A percentile compares a stretch with the other conserved stretches of the same genome.
These are phyloP conservation scores for Paracamarosporium sp. DNA, from an alignment of 2,329 filamentous ascomycete species.

Conservation along the genomic window DNA sequence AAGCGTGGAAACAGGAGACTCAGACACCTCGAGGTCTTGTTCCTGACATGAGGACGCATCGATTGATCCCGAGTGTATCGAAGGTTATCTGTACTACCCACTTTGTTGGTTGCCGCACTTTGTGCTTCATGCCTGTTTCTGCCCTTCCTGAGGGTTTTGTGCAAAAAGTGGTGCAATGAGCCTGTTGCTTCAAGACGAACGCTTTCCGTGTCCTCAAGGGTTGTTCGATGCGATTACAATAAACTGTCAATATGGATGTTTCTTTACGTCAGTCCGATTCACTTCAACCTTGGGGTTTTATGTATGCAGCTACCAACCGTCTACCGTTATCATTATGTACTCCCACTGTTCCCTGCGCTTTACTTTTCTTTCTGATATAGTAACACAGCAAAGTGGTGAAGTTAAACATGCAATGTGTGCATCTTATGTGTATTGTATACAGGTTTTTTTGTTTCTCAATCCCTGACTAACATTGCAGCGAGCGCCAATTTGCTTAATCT, in stretches of 20 bases:
- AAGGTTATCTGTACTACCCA: slow-evolving; percentile 36
- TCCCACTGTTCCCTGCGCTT: neutral
- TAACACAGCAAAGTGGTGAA: too few species aligned
- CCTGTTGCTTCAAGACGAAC: neutral
- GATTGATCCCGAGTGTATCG: slow-evolving; percentile 28
- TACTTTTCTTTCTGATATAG: neutral
- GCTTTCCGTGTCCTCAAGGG: neutral
- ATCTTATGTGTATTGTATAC: neutral
- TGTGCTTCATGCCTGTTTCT: slow-evolving; percentile 42
- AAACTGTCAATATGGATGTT: neutral
- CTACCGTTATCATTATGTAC: neutral
- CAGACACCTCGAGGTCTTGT: slow-evolving; percentile 24
- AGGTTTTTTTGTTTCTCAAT: neutral
- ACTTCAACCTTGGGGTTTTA: neutral
- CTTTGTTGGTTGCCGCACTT: slow-evolving; percentile 44
- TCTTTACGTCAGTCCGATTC: neutral
- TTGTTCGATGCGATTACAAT: neutral
- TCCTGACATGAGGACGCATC: slow-evolving; percentile 35
- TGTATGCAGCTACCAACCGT: neutral
- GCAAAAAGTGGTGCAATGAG: neutral
- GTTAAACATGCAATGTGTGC: too few species aligned
- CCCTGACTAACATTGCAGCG: too few species aligned
- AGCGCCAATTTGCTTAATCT: too few species aligned
- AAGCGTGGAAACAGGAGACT: slow-evolving; percentile 33
- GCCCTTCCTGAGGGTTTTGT: slow-evolving; percentile 27